Evolutionary conservation across 768 basidiomycete species (phyloP), one percentile per base, ranked within the genome.

Genomic region (Lactarius evosmus): DNA sequence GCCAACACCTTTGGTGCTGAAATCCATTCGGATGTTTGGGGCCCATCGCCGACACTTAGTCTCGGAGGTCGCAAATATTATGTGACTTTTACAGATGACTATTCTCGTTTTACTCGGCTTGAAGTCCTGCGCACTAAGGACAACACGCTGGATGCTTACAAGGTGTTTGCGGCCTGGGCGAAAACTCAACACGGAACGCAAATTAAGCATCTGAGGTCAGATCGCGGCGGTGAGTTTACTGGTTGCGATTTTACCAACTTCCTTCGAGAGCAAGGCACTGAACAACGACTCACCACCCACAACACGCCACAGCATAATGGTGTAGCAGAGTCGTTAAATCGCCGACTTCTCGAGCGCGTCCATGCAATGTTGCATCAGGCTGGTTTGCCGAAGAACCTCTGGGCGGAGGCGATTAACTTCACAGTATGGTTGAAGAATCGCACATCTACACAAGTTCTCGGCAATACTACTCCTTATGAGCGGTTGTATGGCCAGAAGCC

Each of bases 371-470:
- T 64, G 1, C 58, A 64, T n/a, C 11, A 36, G 19, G 4, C 29
- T 7, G 30, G 34, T 4, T 29, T 64, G 17, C 58, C 54, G 3
- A 51, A 54, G 30, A 14, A 2, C 22, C 25, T 64, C 1, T 64
- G 63, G 63, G 58, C 51, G 19, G 57, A 64, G 11, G 63, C 51
- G 2, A 17, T 52, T 9, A 22, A 19, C 8, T 74, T 79, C 63
- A 73, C 71, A 0, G 69, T 75, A 0, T 81, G 76, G 74, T 36
- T 82, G 30, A 71, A 73, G 65, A 80, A 78, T n/a, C n/a, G n/a
- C n/a, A n/a, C n/a, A n/a, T n/a, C n/a, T n/a, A n/a, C n/a, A n/a
- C n/a, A n/a, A n/a, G 69, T 67, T 0, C 50, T 77, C 30, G 69
- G 70, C 17, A 68, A 69, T 4, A 57, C 32, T n/a, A 72, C 69